phyloP scores from a whole-genome alignment of 2,329 filamentous ascomycete species.

The Apiospora aurea region DNA sequence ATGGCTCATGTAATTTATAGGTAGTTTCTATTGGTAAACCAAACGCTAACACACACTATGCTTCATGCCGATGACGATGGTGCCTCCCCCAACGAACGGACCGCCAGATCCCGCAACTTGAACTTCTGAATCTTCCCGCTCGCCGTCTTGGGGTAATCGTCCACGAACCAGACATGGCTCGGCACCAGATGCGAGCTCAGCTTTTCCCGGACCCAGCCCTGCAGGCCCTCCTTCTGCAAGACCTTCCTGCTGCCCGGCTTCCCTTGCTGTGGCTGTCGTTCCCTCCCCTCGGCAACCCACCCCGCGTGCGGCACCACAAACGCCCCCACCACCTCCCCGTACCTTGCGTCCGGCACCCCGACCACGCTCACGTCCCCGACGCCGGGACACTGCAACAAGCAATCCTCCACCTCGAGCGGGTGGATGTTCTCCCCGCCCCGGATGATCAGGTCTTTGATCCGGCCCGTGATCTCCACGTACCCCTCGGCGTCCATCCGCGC shows the following conservation, averaged over 20 bases:
- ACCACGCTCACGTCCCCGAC: constrained; percentile 83
- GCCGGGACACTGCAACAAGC: constrained; percentile 73
- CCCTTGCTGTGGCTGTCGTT: no score
- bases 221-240: constrained; percentile 69
- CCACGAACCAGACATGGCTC: constrained; percentile 87
- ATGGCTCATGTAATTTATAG: no score
- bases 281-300: no score
- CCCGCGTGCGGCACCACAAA: constrained; percentile 70
- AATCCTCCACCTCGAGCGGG: constrained; percentile 91
- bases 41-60: neutral
- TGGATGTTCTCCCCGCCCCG: constrained; percentile 96
- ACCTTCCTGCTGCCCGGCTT: no score
- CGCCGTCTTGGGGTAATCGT: constrained; percentile 90
- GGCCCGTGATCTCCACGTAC: constrained; percentile 86
- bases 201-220: constrained; percentile 73
- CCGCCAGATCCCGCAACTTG: constrained; percentile 74
- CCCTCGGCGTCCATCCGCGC: constrained; percentile 83
- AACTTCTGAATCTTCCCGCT: constrained; percentile 98
- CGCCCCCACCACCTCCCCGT: constrained; percentile 87
- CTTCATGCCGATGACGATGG: neutral
- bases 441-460: constrained; percentile 93
- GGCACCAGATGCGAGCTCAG: constrained; percentile 82
- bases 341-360: constrained; percentile 79
- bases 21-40: no score
- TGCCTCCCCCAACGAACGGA: neutral